Evolutionary conservation across 148 eudicot genomes (phyloP), one percentile per base, ranked within the genome.

Genomic region (Salicornia ramosissima): DNA sequence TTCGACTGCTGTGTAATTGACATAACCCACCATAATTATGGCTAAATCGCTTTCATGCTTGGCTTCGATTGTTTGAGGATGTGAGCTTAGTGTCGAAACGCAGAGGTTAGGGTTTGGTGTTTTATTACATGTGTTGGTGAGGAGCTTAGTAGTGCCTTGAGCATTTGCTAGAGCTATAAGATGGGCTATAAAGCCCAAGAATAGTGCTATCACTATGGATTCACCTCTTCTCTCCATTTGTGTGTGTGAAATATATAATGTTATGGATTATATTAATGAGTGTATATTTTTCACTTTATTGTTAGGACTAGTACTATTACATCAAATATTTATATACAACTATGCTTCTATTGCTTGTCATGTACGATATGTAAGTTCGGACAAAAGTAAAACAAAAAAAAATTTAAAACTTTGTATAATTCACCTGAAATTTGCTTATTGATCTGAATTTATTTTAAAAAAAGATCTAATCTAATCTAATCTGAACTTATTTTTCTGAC

Each of bases 101-200:
- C 77, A 74, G 6, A 67, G 47, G 49, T 33, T 9, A 36, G 45
- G 46, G 51, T 74, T 13, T 7, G 50, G 59, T 43, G 71, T 67
- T 46, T 43, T 54, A 26, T 57, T 45, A 51, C 77, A 67, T 29
- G 77, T 67, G 8, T 56, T 13, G 45, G 47, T 53, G 13, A 74
- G 47, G 13, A 74, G 47, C 16, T 66, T 18, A 15, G 58, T 46
- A 11, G 42, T 29, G 8, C 18, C 24, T 74, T 66, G 57, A n/a
- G 71, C 65, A 19, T 67, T 30, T 2, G 26, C 46, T 6, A 33
- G 28, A 14, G 43, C 55, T 19, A 54, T 55, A 16, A 46, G 28
- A 16, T 21, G 57, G 66, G 21, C 29, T 66, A 58, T 9, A 8
- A 57, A 16, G 64, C 4, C 2, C 0, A 65, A 8, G 5, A 45